phyloP scores from a whole-genome alignment of 768 basidiomycete genomes.

The Boletus barrowsii region DNA sequence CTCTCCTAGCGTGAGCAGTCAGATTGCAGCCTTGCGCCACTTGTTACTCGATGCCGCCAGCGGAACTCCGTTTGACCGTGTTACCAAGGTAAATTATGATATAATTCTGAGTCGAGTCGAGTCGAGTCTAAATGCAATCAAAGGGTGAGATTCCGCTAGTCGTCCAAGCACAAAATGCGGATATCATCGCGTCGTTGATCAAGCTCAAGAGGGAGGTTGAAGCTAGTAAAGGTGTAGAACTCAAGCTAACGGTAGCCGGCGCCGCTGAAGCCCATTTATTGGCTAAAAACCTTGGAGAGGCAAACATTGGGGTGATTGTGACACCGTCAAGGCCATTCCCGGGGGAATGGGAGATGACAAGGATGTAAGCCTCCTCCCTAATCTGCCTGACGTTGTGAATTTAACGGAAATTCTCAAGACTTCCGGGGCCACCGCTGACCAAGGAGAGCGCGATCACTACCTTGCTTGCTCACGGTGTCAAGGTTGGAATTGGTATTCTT shows the following conservation, averaged over 20 bases:
- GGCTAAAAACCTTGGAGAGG: constrained; percentile 66
- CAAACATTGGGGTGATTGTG: constrained; percentile 69
- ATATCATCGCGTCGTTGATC: constrained; percentile 77
- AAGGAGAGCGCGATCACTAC: constrained; percentile 53
- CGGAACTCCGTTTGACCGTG: constrained; percentile 37
- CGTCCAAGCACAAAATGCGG: constrained; percentile 70
- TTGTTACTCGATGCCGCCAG: constrained; percentile 45
- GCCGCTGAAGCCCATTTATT: constrained; percentile 70
- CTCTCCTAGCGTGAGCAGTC: constrained; percentile 66
- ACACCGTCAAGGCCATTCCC: constrained; percentile 72
- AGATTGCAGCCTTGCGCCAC: constrained; percentile 69
- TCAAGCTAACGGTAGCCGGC: constrained; percentile 63
- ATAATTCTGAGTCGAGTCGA: neutral
- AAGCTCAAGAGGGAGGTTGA: constrained; percentile 66
- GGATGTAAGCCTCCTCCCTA: constrained; percentile 24
- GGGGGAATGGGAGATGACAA: constrained; percentile 57
- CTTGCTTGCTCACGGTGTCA: constrained; percentile 67
- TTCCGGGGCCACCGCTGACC: constrained; percentile 32
- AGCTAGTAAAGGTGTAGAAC: constrained; percentile 35
- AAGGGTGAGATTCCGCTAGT: constrained; percentile 75
- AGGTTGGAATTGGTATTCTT: constrained; percentile 63
- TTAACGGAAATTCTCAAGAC: constrained; percentile 18
- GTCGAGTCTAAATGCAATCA: neutral
- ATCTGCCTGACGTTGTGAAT: neutral
- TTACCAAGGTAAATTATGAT: constrained; percentile 39